Base-by-base conservation (phyloP, 2,329 filamentous ascomycete genomes). In the Coleophoma crateriformis region DNA sequence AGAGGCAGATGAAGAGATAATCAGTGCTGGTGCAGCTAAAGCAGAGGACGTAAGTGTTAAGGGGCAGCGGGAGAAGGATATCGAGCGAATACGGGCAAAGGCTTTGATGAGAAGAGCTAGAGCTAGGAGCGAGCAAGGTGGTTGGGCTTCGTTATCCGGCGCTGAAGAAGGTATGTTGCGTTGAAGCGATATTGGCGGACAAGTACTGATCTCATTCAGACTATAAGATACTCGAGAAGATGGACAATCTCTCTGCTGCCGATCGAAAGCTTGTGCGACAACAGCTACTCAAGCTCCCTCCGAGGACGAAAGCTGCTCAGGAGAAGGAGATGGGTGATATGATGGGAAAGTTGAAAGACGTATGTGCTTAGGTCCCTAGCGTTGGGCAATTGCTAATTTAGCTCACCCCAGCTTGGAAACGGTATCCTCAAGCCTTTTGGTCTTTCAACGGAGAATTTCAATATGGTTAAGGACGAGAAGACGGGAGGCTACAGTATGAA, bases 401-500 rank as follows among this genome's bases (percentile, higher is more conserved):
- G 37, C 32, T 45, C 3, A 38, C 32, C 44, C 3, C 52, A 88
- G 69, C 72, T 99, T 52, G 94, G 94, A 0, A 96, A 99, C 64
- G 90, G 90, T 1, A 82, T 99, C 14, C 67, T 99, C 46, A 95
- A 88, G 65, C 92, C 92, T 0, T 97, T 97, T 72, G 94, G 94
- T 1, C 69, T 99, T 58, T 95, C 87, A 51, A 97, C 94, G 11
- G 85, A 95, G 42, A 96, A 95, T 66, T 97, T 99, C 64, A 84
- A 96, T 55, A 95, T 97, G 77, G 82, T 87, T 27, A 89, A 96
- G 68, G 92, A 96, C 63, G 87, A 92, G 61, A 86, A 85, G 54
- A 87, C 85, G 1, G 94, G 94, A 1, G 91, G 90, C 0, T 97
- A 97, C 69, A 96, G 87, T 68, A 88, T 99, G 85, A 92, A 91